Evolutionary conservation across 345 rosid species (phyloP).

Genomic region (Pugionium cornutum): DNA sequence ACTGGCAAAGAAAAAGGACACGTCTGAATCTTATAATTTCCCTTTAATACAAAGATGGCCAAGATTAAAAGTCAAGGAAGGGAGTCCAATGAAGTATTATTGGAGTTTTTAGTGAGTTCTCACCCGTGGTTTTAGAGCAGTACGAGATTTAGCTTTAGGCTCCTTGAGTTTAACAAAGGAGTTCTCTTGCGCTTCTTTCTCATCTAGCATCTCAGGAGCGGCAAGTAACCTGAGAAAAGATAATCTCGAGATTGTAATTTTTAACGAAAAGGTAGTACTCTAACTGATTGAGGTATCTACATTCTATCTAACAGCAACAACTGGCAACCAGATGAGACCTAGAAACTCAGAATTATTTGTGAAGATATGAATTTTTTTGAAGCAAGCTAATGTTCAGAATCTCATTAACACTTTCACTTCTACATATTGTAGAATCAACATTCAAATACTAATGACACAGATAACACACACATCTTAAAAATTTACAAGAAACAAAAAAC

Average conservation of each 20-base stretch:
- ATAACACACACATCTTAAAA: neutral
- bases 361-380: neutral
- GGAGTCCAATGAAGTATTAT: neutral
- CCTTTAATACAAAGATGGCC: constrained; percentile 4
- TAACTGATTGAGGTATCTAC: constrained; percentile 6
- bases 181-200: constrained; percentile 25
- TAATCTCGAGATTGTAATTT: neutral
- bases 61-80: neutral
- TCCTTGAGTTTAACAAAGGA: constrained; percentile 25
- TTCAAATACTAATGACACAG: neutral
- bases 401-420: neutral
- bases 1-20: constrained; percentile 11
- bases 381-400: constrained; percentile 9
- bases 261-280: constrained; percentile 9
- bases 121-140: constrained; percentile 58
- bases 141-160: constrained; percentile 29
- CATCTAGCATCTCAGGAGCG: constrained; percentile 31
- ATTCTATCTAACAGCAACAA: constrained; percentile 17
- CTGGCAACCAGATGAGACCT: neutral
- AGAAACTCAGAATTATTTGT: neutral
- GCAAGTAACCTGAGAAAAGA: constrained; percentile 36
- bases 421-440: neutral
- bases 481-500: neutral
- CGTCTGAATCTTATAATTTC: neutral
- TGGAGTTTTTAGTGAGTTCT: constrained; percentile 19